These are phyloP conservation scores for Fusarium agapanthi DNA, from an alignment of 2,329 filamentous ascomycete genomes.

Conservation along the genomic window DNA sequence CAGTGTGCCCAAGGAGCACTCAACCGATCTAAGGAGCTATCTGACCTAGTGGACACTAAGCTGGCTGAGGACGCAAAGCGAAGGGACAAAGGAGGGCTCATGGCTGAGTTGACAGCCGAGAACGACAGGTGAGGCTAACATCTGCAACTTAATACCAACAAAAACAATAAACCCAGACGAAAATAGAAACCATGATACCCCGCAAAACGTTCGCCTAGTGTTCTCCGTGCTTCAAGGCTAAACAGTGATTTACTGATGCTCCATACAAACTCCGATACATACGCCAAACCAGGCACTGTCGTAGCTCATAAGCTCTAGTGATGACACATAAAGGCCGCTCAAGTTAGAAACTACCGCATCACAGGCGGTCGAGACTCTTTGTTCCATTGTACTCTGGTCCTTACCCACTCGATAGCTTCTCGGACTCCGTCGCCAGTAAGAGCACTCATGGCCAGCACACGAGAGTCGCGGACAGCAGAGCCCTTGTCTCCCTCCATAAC, in stretches of 20 bases:
- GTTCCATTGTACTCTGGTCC: slow-evolving; percentile 93
- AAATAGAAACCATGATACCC: slow-evolving; percentile 45
- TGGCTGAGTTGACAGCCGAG: slow-evolving; percentile 81
- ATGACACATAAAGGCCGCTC: neutral
- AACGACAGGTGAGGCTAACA: slow-evolving; percentile 70
- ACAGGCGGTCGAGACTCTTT: slow-evolving; percentile 91
- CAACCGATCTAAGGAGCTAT: slow-evolving; percentile 82
- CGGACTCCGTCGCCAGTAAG: slow-evolving; percentile 85
- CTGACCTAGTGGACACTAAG: slow-evolving; percentile 74
- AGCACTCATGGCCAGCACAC: slow-evolving; percentile 92
- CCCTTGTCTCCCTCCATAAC: slow-evolving; percentile 96
- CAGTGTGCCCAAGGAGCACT: slow-evolving; percentile 79
- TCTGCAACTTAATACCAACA: slow-evolving; percentile 20
- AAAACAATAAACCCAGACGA: slow-evolving; percentile 29
- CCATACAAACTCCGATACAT: slow-evolving; percentile 26
- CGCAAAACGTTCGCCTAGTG: slow-evolving; percentile 20
- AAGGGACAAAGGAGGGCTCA: slow-evolving; percentile 79
- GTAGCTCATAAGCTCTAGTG: slow-evolving; percentile 30
- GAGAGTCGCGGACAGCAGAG: slow-evolving; percentile 83
- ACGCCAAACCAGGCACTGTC: slow-evolving; percentile 28
- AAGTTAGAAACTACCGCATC: slow-evolving; percentile 75
- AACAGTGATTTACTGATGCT: slow-evolving; percentile 24
- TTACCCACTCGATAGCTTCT: slow-evolving; percentile 97
- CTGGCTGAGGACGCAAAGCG: slow-evolving; percentile 81
- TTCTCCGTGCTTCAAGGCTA: slow-evolving; percentile 18